Evolutionary conservation across 768 basidiomycete genomes (phyloP).

Genomic region (Leccinum rimulosum): DNA sequence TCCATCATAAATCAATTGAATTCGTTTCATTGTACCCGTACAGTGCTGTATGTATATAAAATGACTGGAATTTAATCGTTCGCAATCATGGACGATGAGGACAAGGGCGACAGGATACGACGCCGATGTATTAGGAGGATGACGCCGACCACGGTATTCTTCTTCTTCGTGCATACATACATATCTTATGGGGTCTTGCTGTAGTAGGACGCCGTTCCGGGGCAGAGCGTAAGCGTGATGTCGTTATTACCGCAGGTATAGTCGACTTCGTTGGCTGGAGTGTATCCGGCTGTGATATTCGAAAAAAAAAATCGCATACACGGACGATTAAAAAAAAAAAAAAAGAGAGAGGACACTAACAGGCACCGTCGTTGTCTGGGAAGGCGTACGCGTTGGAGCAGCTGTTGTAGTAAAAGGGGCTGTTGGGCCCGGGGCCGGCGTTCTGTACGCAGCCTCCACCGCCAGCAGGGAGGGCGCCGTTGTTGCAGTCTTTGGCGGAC

Average conservation of each 20-base stretch:
- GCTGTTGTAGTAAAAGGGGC: not conserved
- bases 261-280: conserved; percentile 21
- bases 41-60: not conserved
- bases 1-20: not conserved
- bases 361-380: conserved; percentile 22
- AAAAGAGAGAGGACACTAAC: conserved; percentile 3
- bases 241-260: conserved; percentile 19
- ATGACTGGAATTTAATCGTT: not conserved
- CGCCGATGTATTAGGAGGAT: no score
- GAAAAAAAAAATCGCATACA: not conserved
- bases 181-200: not conserved
- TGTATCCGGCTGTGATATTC: conserved; percentile 7
- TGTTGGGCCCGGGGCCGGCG: not conserved
- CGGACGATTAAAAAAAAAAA: not conserved
- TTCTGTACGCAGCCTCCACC: not conserved
- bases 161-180: no score
- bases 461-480: not conserved
- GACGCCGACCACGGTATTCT: not conserved
- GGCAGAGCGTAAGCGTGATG: conserved; percentile 23
- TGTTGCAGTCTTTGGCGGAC: not conserved
- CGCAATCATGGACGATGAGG: not conserved
- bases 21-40: not conserved
- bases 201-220: conserved; percentile 13
- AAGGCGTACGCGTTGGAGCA: conserved; percentile 13
- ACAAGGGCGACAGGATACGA: no score